Percentiles rank a stretch among this genome's conserved stretches.
phyloP scores from a whole-genome alignment of 1,139 yeast genomes.

The Yamadazyma siamensis region DNA sequence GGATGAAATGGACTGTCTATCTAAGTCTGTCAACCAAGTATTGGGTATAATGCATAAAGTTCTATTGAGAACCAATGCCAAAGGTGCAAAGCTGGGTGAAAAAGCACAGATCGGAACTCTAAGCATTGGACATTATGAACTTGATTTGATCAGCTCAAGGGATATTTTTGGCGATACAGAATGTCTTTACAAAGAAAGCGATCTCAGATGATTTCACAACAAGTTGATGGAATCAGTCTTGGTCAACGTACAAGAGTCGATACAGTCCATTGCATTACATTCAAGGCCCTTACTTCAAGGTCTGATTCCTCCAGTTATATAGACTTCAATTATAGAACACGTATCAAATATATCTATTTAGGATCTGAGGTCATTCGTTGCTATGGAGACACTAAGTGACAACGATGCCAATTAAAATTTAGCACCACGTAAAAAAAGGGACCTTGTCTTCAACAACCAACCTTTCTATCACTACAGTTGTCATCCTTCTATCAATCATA shows the following conservation, averaged over 20 bases:
- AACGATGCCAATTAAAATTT: too few relatives aligned
- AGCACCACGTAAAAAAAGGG: conserved; percentile 71
- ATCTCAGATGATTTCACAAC: too few relatives aligned
- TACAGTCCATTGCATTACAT: too few relatives aligned
- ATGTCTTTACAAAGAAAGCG: too few relatives aligned
- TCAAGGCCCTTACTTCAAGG: too few relatives aligned
- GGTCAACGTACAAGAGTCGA: too few relatives aligned
- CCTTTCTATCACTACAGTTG: conserved; percentile 45
- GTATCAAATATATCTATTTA: too few relatives aligned
- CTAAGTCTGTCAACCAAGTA: conserved; percentile 45
- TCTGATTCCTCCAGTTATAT: too few relatives aligned
- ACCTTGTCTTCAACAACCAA: conserved; percentile 54
- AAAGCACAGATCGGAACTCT: conserved; percentile 34
- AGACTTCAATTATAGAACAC: too few relatives aligned
- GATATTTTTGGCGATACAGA: conserved; percentile 21
- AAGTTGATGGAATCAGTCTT: too few relatives aligned
- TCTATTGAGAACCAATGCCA: conserved; percentile 32
- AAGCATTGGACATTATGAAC: conserved; percentile 41
- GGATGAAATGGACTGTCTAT: conserved; percentile 14
- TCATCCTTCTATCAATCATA: conserved; percentile 5
- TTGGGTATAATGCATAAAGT: conserved; percentile 48
- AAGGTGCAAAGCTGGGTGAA: conserved; percentile 8
- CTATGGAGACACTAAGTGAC: too few relatives aligned
- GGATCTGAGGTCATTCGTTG: too few relatives aligned
- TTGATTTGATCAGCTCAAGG: conserved; percentile 36